Conservation (phyloP, 2,329 filamentous ascomycete genomes). For the Colletotrichum destructivum region DNA sequence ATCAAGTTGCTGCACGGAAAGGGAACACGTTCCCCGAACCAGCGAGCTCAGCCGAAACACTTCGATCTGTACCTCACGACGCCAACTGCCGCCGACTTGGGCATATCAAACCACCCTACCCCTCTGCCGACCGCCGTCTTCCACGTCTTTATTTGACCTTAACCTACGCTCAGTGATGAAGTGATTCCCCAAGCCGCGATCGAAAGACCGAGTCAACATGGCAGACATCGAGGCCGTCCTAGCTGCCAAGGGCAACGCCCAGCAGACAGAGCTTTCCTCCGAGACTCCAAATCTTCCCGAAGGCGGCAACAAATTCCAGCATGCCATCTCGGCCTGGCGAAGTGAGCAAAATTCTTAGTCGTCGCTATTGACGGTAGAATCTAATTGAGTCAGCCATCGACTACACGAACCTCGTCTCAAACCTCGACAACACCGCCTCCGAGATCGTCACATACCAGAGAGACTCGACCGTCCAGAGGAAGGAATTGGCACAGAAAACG, state of each 20-base stretch:
- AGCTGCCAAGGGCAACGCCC: conserved; percentile 38
- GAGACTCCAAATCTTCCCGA: conserved; percentile 53
- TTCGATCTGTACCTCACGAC: conserved; percentile 10
- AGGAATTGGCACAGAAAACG: conserved; percentile 98
- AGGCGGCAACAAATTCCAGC: conserved; percentile 93
- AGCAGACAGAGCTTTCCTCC: conserved; percentile 17
- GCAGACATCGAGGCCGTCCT: conserved; percentile 43
- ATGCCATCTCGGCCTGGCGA: conserved; percentile 95
- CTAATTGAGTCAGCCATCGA: conserved; percentile 79
- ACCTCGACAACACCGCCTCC: conserved; percentile 92
- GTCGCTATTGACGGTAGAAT: conserved; percentile 32
- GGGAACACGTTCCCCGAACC: conserved; percentile 42
- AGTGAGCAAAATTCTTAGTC: conserved; percentile 69
- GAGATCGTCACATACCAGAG: conserved; percentile 94
- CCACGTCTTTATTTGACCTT: background rate
- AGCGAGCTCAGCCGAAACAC: conserved; percentile 40
- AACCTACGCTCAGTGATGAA: conserved; percentile 27
- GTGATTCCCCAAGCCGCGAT: conserved; percentile 18
- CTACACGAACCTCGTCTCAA: conserved; percentile 85
- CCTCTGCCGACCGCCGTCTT: background rate
- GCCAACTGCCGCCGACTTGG: conserved; percentile 27
- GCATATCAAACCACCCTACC: conserved; percentile 7
- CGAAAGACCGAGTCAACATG: conserved; percentile 41
- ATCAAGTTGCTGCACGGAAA: conserved; percentile 33
- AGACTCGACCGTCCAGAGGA: conserved; percentile 95